phyloP scores from a whole-genome alignment of 306 rosid species.

The Cotoneaster glaucophyllus region DNA sequence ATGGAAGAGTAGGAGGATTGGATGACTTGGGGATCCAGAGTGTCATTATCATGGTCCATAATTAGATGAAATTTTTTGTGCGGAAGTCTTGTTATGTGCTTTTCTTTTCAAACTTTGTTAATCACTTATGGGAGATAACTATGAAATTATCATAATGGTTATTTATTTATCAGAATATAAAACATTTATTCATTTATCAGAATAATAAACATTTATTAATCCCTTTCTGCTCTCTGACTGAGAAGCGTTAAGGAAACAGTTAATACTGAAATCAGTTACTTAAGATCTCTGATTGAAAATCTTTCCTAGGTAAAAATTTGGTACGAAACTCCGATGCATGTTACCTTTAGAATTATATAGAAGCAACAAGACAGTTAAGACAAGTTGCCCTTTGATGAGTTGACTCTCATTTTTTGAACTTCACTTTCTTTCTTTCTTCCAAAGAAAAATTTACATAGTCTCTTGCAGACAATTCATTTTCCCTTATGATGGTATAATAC shows the following conservation, averaged over 20 bases:
- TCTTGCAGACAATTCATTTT: neutral
- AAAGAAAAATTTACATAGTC: neutral
- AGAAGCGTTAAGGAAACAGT: neutral
- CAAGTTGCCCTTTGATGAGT: neutral
- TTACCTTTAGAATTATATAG: neutral
- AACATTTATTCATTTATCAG: neutral
- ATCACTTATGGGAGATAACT: neutral
- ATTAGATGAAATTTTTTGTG: neutral
- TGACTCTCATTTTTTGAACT: neutral
- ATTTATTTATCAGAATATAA: neutral
- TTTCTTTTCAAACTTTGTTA: neutral
- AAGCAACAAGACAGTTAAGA: neutral
- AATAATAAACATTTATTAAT: neutral
- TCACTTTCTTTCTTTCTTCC: no score
- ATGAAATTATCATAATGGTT: no score
- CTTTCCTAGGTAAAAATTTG: neutral
- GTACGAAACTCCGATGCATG: neutral
- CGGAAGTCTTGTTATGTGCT: neutral
- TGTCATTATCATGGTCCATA: neutral
- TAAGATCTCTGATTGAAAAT: no score
- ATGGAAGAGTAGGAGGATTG: neutral
- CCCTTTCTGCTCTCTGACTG: neutral
- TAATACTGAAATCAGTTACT: neutral
- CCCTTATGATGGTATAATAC: neutral
- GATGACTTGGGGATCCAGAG: neutral